Conservation (phyloP, 2,329 filamentous ascomycete genomes). For the Aspergillus ustus region DNA sequence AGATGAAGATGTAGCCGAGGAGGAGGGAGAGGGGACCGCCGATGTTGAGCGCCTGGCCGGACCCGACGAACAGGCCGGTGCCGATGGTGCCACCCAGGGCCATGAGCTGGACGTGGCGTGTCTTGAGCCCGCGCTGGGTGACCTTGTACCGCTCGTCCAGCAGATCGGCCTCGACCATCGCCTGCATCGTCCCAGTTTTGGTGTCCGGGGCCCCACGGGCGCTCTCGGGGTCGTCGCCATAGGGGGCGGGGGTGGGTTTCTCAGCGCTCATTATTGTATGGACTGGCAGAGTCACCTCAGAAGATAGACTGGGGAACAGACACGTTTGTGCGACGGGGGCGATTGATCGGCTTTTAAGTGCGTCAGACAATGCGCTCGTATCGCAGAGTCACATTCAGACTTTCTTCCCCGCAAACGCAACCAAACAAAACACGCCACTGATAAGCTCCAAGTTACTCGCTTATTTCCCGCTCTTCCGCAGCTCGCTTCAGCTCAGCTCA, state of each 20-base stretch:
- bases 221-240: constrained; percentile 12
- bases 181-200: constrained; percentile 32
- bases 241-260: constrained; percentile 13
- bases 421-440: constrained; percentile 7
- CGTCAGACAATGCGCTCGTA: background rate
- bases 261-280: constrained; percentile 7
- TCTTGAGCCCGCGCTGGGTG: constrained; percentile 49
- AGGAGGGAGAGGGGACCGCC: constrained; percentile 59
- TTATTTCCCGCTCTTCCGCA: background rate
- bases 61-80: constrained; percentile 60
- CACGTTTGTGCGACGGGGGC: background rate
- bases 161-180: constrained; percentile 45
- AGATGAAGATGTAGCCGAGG: constrained; percentile 57
- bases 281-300: background rate
- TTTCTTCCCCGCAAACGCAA: constrained; percentile 3
- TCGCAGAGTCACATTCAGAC: constrained; percentile 3
- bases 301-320: background rate
- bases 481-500: no score
- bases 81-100: constrained; percentile 63
- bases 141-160: constrained; percentile 46
- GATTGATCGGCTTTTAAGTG: background rate
- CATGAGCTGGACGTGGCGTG: constrained; percentile 50
- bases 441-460: background rate
- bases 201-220: constrained; percentile 1
- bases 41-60: constrained; percentile 56